Base-by-base conservation (phyloP, 768 basidiomycete genomes). In the Collybiopsis confluens region DNA sequence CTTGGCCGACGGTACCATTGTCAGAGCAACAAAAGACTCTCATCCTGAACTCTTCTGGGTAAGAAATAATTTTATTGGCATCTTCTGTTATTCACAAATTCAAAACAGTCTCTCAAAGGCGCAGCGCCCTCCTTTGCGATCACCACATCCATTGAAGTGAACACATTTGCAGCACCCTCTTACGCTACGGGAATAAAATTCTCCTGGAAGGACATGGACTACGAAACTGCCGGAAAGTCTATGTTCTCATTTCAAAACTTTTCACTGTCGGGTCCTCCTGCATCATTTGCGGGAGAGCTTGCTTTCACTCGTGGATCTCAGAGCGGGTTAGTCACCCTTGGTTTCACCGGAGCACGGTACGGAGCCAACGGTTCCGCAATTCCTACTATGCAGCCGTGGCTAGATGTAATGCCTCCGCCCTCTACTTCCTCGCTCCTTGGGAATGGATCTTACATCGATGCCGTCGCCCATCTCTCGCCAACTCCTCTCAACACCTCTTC, bases 11-110 rank as follows among this genome's bases (percentile, higher is more conserved):
- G 67, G 67, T 7, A 61, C 61, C 3, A 63, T 67, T 35, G 45
- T 55, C 5, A 58, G 48, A 4, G 59, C 56, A 15, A 65, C 64
- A 11, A 45, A 57, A 15, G 43, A 55, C 37, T 58, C 27, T 15
- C 42, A 67, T 41, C 44, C 66, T 3, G 66, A 68, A 41, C 53
- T 69, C 1, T 69, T 65, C 46, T 69, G 64, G 62, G 68, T 65
- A 56, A 20, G 18, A 21, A 35, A 37, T n/a, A n/a, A 11, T 49
- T 35, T 20, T 18, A 30, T 20, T 41, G 10, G 18, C 26, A 37
- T 20, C 23, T 16, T 28, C 24, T 7, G 13, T 23, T 7, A 21
- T 23, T 18, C 10, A 20, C 18, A 35, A 35, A 6, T 37, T 20
- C 10, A 23, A 18, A 4, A 18, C 16, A 59, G 58, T 56, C 20